These are phyloP conservation scores for Tylopilus felleus DNA, from an alignment of 768 basidiomycete species.

Conservation along the genomic window DNA sequence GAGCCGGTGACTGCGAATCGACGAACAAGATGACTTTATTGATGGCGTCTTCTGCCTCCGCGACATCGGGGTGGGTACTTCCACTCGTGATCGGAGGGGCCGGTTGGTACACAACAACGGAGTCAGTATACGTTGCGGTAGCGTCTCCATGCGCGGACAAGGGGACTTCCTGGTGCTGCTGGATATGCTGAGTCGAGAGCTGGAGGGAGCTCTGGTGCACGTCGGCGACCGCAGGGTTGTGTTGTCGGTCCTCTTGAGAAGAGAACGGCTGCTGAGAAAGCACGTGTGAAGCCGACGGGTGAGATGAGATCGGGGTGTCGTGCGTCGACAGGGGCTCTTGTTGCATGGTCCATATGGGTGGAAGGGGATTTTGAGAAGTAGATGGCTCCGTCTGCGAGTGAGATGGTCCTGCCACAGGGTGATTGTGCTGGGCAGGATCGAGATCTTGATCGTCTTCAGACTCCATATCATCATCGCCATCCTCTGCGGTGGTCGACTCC, in stretches of 20 bases:
- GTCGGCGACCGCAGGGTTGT: slow-evolving; percentile 22
- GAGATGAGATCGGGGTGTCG: slow-evolving; percentile 32
- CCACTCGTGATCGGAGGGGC: slow-evolving; percentile 32
- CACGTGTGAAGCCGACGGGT: slow-evolving; percentile 25
- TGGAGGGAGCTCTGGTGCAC: slow-evolving; percentile 30
- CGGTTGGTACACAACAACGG: slow-evolving; percentile 33
- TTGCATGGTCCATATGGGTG: slow-evolving; percentile 33
- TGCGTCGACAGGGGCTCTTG: slow-evolving; percentile 28
- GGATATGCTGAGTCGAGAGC: slow-evolving; percentile 29
- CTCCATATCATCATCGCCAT: slow-evolving; percentile 35
- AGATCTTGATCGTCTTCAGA: slow-evolving; percentile 35
- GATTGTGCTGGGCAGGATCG: slow-evolving; percentile 24
- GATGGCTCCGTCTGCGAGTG: slow-evolving; percentile 26
- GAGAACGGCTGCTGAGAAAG: slow-evolving; percentile 31
- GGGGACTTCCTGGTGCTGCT: slow-evolving; percentile 31
- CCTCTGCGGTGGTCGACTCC: slow-evolving; percentile 29
- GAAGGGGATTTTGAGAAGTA: slow-evolving; percentile 29
- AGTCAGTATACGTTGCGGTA: slow-evolving; percentile 23
- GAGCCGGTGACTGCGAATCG: slow-evolving; percentile 36
- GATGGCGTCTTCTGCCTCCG: slow-evolving; percentile 52
- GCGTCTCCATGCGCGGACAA: slow-evolving; percentile 26
- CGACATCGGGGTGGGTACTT: slow-evolving; percentile 36
- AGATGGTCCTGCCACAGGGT: slow-evolving; percentile 27
- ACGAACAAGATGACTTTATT: slow-evolving; percentile 53
- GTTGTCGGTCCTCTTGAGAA: slow-evolving; percentile 27